Conservation (phyloP, 23 red algal species). For the Rhodosorus marinus region DNA sequence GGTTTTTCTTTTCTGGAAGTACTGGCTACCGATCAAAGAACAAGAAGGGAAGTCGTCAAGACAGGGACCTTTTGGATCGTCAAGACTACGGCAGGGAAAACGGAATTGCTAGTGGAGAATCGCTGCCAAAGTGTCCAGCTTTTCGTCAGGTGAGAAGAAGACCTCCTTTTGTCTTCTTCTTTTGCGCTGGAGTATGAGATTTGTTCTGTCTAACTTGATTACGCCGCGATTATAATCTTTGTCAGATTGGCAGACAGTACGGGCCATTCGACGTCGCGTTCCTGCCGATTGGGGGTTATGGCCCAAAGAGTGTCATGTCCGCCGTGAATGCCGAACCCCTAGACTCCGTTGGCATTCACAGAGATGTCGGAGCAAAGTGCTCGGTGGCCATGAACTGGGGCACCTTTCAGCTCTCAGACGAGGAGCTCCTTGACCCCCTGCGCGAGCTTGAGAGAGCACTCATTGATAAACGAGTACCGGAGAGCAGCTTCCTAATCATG, state of each 20-base stretch:
- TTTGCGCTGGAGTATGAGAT: no score
- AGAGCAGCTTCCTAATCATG: neutral
- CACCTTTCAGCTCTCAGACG: neutral
- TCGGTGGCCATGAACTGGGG: neutral
- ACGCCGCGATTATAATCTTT: no score
- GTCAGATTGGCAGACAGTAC: neutral
- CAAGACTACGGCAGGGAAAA: no score
- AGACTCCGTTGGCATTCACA: neutral
- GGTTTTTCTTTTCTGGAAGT: neutral
- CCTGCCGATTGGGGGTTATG: neutral
- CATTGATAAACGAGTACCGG: neutral
- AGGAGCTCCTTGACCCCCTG: neutral
- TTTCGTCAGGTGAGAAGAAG: no score
- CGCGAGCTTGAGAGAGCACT: neutral
- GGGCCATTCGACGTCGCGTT: neutral
- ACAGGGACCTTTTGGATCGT: no score
- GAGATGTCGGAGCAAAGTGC: neutral
- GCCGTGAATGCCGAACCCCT: neutral
- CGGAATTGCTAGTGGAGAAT: no score
- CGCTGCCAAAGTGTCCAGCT: no score
- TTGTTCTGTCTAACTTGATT: no score
- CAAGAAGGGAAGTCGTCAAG: no score
- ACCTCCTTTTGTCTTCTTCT: no score
- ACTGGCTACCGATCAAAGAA: constrained; percentile 1
- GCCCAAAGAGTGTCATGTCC: neutral